Percentiles rank a stretch among this genome's conserved stretches.
Conservation (phyloP, 345 rosid genomes). For the Punica granatum region DNA sequence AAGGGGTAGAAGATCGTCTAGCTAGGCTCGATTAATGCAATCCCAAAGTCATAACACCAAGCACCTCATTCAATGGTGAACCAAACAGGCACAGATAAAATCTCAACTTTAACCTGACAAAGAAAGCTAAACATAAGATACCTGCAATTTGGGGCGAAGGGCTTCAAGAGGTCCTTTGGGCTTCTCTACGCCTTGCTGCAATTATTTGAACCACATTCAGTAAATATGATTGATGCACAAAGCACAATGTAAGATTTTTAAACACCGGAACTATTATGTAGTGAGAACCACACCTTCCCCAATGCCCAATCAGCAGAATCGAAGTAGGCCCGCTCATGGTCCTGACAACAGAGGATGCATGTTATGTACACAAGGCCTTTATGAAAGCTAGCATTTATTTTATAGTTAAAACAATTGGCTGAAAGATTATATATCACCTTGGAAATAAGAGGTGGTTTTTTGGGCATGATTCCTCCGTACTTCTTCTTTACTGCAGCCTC, state of each 20-base stretch:
- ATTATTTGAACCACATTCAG: constrained; percentile 3
- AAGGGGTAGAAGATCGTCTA: not conserved
- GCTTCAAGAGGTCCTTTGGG: constrained; percentile 99
- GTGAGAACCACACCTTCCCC: constrained; percentile 62
- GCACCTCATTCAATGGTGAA: not conserved
- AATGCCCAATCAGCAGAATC: constrained; percentile 99
- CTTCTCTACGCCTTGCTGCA: constrained; percentile 95
- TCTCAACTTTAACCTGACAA: not conserved
- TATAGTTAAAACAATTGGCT: not conserved
- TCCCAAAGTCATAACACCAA: not conserved
- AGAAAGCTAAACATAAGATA: constrained; percentile 8
- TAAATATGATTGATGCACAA: constrained; percentile 1
- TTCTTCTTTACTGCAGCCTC: constrained; percentile 72
- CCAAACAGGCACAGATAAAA: not conserved
- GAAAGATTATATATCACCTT: constrained; percentile 39
- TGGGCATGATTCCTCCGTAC: constrained; percentile 93
- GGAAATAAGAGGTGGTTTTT: constrained; percentile 98
- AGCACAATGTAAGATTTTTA: constrained; percentile 4
- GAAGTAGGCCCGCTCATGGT: constrained; percentile 94
- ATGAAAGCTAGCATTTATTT: constrained; percentile 1
- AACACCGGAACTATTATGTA: not conserved
- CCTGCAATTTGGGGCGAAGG: constrained; percentile 98
- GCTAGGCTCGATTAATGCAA: not conserved
- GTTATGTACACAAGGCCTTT: not conserved
- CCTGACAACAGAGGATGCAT: constrained; percentile 38